These are phyloP conservation scores for Nemania abortiva DNA, from an alignment of 2,329 filamentous ascomycete species.

Conservation along the genomic window DNA sequence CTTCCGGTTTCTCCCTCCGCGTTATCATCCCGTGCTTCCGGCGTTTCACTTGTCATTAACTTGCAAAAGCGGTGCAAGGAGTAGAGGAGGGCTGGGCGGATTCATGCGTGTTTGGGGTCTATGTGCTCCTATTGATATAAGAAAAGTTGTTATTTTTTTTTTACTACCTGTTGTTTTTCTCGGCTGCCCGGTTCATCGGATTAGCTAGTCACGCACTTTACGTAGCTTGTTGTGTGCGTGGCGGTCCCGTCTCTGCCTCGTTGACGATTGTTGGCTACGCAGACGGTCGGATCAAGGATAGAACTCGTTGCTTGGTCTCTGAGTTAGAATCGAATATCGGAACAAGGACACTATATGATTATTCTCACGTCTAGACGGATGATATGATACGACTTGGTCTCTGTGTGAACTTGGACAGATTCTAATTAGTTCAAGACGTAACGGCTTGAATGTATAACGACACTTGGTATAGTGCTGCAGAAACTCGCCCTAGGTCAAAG, in stretches of 20 bases:
- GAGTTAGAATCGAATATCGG: not conserved
- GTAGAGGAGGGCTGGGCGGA: conserved; percentile 38
- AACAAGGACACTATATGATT: not conserved
- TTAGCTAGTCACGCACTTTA: too few species aligned
- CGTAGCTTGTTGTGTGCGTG: not conserved
- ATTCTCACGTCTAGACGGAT: not conserved
- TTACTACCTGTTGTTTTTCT: not conserved
- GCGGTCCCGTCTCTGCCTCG: not conserved
- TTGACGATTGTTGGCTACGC: not conserved
- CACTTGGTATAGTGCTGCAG: too few species aligned
- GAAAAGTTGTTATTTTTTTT: conserved; percentile 28
- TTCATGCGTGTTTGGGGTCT: conserved; percentile 20
- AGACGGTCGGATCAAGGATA: not conserved
- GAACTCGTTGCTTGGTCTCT: not conserved
- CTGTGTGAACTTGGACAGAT: not conserved
- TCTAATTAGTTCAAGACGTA: too few species aligned
- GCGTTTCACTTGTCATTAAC: conserved; percentile 33
- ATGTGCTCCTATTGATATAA: conserved; percentile 19
- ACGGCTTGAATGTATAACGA: too few species aligned
- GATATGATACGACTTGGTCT: not conserved
- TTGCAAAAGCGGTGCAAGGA: conserved; percentile 42
- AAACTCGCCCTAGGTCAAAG: too few species aligned
- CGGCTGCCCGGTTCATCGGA: not conserved
- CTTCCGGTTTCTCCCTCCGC: conserved; percentile 14
- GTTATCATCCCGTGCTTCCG: conserved; percentile 17